Percentiles rank a stretch among this genome's conserved stretches.
Conservation (phyloP, 371 early-diverging fungal species). For the Mucor piriformis region DNA sequence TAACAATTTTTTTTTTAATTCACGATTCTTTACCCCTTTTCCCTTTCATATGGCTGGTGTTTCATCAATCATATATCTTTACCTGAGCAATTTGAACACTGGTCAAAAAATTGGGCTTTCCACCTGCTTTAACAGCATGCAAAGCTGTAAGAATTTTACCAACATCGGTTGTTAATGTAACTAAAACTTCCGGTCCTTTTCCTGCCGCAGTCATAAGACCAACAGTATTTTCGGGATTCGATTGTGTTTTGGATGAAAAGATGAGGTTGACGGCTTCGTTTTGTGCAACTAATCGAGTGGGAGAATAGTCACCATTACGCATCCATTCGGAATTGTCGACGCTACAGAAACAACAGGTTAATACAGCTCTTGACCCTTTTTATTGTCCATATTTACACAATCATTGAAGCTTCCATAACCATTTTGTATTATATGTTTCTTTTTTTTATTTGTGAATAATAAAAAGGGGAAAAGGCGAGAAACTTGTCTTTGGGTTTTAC, state of each 20-base stretch:
- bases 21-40: background rate
- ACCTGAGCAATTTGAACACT: slow-evolving; percentile 97
- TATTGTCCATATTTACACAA: slow-evolving; percentile 49
- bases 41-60: too few relatives aligned
- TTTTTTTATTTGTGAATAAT: background rate
- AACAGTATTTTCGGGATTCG: slow-evolving; percentile 96
- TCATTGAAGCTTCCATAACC: slow-evolving; percentile 68
- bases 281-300: slow-evolving; percentile 94
- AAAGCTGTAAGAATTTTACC: slow-evolving; percentile 90
- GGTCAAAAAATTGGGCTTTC: slow-evolving; percentile 77
- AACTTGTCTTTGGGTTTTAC: background rate
- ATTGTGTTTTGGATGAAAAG: slow-evolving; percentile 90
- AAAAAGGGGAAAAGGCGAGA: background rate
- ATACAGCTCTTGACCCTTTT: background rate
- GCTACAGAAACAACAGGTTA: slow-evolving; percentile 40
- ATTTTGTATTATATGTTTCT: slow-evolving; percentile 30
- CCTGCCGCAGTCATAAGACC: slow-evolving; percentile 97
- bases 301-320: slow-evolving; percentile 98
- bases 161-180: slow-evolving; percentile 87
- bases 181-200: slow-evolving; percentile 94
- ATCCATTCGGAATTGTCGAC: slow-evolving; percentile 99
- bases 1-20: background rate
- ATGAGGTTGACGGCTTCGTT: slow-evolving; percentile 92
- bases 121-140: slow-evolving; percentile 78
- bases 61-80: slow-evolving; percentile 8